These are phyloP conservation scores for Deinandra increscens DNA, from an alignment of 129 eudicot species.

Conservation along the genomic window DNA sequence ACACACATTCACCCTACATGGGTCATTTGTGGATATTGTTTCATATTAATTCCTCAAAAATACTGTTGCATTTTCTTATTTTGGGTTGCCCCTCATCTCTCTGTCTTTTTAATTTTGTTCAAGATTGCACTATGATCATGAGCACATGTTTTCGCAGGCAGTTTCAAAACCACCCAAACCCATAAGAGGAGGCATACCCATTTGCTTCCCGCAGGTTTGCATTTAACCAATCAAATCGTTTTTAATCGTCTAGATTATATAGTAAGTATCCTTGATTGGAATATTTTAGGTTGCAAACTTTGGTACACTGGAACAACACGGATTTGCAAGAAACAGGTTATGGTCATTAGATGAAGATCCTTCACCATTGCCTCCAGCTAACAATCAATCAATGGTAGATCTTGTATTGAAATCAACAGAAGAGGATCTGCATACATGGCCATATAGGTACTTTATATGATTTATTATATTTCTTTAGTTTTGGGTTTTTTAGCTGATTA, in stretches of 20 bases:
- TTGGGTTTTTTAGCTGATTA: conserved; percentile 13
- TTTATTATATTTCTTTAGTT: not conserved
- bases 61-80: not conserved
- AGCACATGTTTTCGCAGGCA: conserved; percentile 45
- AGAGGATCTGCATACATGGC: conserved; percentile 84
- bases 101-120: not conserved
- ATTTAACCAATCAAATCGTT: conserved; percentile 6
- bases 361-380: conserved; percentile 67
- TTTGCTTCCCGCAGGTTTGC: conserved; percentile 86
- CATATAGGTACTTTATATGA: conserved; percentile 47
- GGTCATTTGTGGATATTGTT: not conserved
- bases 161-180: conserved; percentile 65
- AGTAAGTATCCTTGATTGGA: conserved; percentile 21
- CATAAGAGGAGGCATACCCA: conserved; percentile 73
- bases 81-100: not conserved
- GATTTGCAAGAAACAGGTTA: conserved; percentile 78
- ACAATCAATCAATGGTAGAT: conserved; percentile 69
- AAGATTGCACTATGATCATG: conserved; percentile 16
- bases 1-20: not conserved
- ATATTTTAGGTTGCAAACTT: conserved; percentile 61
- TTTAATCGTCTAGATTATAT: conserved; percentile 9
- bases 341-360: conserved; percentile 76
- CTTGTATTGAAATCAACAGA: conserved; percentile 70
- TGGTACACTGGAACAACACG: conserved; percentile 76
- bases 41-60: not conserved